Evolutionary conservation across 169 alveolate genomes (phyloP).

Genomic region (Eimeria necatrix): DNA sequence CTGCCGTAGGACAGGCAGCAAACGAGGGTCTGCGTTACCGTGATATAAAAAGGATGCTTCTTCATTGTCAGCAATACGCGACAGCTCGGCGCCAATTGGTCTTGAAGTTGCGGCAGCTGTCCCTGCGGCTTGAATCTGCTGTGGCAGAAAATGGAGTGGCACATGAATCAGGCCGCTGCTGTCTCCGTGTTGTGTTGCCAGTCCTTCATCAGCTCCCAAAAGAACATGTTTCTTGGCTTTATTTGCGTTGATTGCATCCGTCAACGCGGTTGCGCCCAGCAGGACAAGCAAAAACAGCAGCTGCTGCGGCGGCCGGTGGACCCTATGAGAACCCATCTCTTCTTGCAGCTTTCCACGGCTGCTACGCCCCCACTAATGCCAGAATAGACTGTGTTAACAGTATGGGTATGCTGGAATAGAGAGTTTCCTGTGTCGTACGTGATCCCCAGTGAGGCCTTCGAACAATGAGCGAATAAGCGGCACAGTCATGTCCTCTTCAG

Average conservation of each 20-base stretch:
- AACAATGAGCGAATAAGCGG: no score
- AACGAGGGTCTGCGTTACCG: not conserved
- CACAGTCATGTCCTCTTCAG: no score
- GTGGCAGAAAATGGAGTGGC: slow-evolving; percentile 6
- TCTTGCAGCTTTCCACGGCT: no score
- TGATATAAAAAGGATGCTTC: slow-evolving; percentile 7
- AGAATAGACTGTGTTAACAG: no score
- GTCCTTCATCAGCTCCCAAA: not conserved
- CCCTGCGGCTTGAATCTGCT: not conserved
- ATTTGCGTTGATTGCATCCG: slow-evolving; percentile 8
- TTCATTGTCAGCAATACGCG: not conserved
- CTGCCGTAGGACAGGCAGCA: not conserved
- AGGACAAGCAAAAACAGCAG: slow-evolving; percentile 1
- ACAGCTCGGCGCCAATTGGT: not conserved
- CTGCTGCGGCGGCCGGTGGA: not conserved
- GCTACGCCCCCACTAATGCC: no score
- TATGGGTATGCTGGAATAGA: no score
- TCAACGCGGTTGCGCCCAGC: not conserved
- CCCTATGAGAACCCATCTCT: not conserved
- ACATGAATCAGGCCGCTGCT: not conserved
- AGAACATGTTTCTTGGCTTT: not conserved
- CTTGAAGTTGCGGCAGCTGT: not conserved
- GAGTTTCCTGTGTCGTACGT: no score
- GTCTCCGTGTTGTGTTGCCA: not conserved
- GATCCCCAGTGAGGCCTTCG: no score